A percentile compares a stretch with the other conserved stretches of the same genome.
Evolutionary conservation across 75 land plant genomes (phyloP).

Genomic region (Larix kaempferi): DNA sequence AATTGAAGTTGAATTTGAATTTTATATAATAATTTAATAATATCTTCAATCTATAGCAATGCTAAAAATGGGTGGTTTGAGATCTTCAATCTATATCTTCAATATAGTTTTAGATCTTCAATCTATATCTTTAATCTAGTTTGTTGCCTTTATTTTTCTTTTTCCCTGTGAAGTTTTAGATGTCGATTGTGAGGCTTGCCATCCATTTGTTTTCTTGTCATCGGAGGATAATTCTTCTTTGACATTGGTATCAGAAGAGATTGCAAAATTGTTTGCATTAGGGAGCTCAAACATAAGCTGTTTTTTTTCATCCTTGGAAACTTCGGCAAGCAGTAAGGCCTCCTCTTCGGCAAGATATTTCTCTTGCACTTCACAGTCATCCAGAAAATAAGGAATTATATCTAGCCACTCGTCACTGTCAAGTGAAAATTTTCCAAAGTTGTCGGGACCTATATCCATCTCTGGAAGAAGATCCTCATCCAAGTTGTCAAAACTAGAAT

Average conservation of each 20-base stretch:
- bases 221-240: constrained; percentile 7
- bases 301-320: constrained; percentile 6
- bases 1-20: too few species aligned
- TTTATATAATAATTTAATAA: too few species aligned
- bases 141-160: constrained; percentile 49
- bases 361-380: constrained; percentile 2
- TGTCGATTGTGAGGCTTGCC: constrained; percentile 6
- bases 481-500: constrained; percentile 34
- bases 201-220: not conserved
- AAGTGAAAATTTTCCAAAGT: constrained; percentile 39
- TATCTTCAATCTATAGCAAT: too few species aligned
- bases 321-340: constrained; percentile 21
- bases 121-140: too few species aligned
- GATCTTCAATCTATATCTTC: too few species aligned
- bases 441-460: constrained; percentile 52
- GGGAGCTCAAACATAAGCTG: constrained; percentile 8
- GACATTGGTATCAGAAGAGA: not conserved
- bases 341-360: constrained; percentile 13
- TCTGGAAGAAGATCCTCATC: constrained; percentile 40
- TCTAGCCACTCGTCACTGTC: constrained; percentile 6
- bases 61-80: too few species aligned
- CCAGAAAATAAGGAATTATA: not conserved
- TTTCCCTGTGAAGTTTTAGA: constrained; percentile 36
- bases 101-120: too few species aligned
- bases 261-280: constrained; percentile 1